These are phyloP conservation scores for Aspergillus thermomutatus DNA, from an alignment of 2,329 filamentous ascomycete genomes.

Conservation along the genomic window DNA sequence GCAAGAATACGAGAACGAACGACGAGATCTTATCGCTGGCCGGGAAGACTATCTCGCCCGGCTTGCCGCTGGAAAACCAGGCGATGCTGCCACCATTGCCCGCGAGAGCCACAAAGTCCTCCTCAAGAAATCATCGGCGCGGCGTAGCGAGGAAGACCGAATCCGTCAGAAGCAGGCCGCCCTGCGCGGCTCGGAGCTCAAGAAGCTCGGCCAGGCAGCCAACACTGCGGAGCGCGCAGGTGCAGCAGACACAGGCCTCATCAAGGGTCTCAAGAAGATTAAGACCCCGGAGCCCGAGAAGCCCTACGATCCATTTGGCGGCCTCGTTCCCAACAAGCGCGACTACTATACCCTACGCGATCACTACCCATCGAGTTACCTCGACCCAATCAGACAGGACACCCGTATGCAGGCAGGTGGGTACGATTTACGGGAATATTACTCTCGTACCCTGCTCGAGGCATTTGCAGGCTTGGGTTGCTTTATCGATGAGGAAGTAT, in stretches of 20 bases:
- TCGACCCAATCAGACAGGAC: constrained; percentile 65
- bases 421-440: constrained; percentile 79
- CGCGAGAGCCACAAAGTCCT: constrained; percentile 58
- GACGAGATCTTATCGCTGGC: constrained; percentile 59
- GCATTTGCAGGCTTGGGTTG: constrained; percentile 87
- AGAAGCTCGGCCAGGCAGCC: constrained; percentile 20
- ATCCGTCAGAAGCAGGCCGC: constrained; percentile 45
- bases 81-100: constrained; percentile 55
- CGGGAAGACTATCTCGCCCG: constrained; percentile 68
- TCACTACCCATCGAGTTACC: constrained; percentile 71
- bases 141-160: constrained; percentile 53
- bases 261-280: constrained; percentile 74
- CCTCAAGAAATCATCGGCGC: constrained; percentile 67
- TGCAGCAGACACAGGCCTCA: constrained; percentile 46
- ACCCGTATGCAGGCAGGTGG: constrained; percentile 70
- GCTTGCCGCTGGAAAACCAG: constrained; percentile 59
- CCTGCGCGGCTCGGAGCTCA: constrained; percentile 32
- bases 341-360: constrained; percentile 68
- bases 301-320: constrained; percentile 86
- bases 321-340: constrained; percentile 58
- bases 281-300: constrained; percentile 62
- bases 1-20: constrained; percentile 69
- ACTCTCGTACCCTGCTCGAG: constrained; percentile 75
- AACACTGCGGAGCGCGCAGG: constrained; percentile 25
- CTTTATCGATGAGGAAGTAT: constrained; percentile 73